Evolutionary conservation across 2,329 filamentous ascomycete species (phyloP).

Genomic region (Ophiostoma novo-ulmi): DNA sequence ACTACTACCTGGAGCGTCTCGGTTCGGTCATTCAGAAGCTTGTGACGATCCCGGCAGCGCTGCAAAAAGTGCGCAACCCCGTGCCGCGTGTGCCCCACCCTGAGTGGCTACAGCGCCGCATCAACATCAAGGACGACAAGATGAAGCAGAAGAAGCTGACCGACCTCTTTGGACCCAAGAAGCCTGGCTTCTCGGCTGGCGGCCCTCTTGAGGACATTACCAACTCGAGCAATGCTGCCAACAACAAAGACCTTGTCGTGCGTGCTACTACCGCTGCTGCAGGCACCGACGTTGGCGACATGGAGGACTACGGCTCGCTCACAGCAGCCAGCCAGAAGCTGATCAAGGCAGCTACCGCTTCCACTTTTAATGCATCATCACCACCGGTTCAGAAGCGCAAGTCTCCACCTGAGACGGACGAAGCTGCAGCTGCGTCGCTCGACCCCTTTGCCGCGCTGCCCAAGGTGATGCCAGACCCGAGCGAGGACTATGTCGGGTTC

Average conservation of each 20-base stretch:
- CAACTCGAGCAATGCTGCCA: conserved; percentile 45
- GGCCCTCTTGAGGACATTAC: conserved; percentile 67
- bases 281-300: conserved; percentile 45
- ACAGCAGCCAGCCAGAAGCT: conserved; percentile 32
- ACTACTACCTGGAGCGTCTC: conserved; percentile 92
- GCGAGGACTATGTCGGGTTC: conserved; percentile 81
- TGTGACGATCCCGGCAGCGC: conserved; percentile 93
- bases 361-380: conserved; percentile 27
- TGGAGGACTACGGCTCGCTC: conserved; percentile 68
- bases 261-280: conserved; percentile 33
- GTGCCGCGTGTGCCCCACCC: conserved; percentile 91
- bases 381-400: conserved; percentile 62
- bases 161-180: conserved; percentile 64
- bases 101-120: conserved; percentile 91
- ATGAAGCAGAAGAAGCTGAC: conserved; percentile 99
- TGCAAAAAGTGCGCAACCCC: conserved; percentile 92
- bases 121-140: conserved; percentile 92
- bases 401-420: conserved; percentile 57
- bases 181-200: not conserved
- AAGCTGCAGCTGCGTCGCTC: conserved; percentile 40
- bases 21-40: conserved; percentile 98
- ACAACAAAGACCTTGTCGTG: conserved; percentile 33
- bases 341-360: conserved; percentile 45
- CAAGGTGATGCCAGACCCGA: conserved; percentile 75
- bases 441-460: conserved; percentile 83